Evolutionary conservation across 2,329 filamentous ascomycete genomes (phyloP), one percentile per base, ranked within the genome.

Genomic region (Phaeophleospora eucalypticola): DNA sequence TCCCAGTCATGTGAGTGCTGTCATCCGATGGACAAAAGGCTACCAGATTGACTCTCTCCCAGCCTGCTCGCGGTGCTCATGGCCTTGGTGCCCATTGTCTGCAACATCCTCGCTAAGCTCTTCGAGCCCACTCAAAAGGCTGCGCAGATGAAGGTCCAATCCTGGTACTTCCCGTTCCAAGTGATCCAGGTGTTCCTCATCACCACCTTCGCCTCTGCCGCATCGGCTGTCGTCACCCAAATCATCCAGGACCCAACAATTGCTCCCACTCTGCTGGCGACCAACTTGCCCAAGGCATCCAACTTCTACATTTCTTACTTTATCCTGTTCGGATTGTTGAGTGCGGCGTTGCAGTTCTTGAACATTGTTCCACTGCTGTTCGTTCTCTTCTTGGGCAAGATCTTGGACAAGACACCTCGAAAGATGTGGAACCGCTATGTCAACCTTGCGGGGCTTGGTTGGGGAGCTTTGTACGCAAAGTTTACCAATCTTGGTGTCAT

Each of bases 381-480:
- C 29, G 56, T 57, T 15, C 34, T 61, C 12, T n/a, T 67, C 4
- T 46, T 67, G 14, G 58, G 57, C 12, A 59, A 54, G 19, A 47
- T 65, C 18, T 43, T 67, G 12, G 65, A 65, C 41, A 71, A 66
- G 51, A 72, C 70, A 0, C 71, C 71, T 10, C 62, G 71, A 14
- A 71, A 71, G 58, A 67, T 70, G 50, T 74, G 69, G 53, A 64
- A 70, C 34, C 67, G 69, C 18, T 71, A 69, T 32, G 65, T 66
- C 43, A 67, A 62, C 18, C 62, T 74, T 3, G 59, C 63, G 10
- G 65, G 64, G 9, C 62, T 71, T 0, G 62, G 64, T 9, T 73
- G 69, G 68, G 71, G 71, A 15, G 65, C 67, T 8, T 65, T 71
- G 19, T 73, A 67, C 43, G 68, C 71, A 10, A 70, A 71, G 33